A percentile compares a stretch with the other conserved stretches of the same genome.
Conservation (phyloP, 371 early-diverging fungal genomes). For the Mortierella sp. region DNA sequence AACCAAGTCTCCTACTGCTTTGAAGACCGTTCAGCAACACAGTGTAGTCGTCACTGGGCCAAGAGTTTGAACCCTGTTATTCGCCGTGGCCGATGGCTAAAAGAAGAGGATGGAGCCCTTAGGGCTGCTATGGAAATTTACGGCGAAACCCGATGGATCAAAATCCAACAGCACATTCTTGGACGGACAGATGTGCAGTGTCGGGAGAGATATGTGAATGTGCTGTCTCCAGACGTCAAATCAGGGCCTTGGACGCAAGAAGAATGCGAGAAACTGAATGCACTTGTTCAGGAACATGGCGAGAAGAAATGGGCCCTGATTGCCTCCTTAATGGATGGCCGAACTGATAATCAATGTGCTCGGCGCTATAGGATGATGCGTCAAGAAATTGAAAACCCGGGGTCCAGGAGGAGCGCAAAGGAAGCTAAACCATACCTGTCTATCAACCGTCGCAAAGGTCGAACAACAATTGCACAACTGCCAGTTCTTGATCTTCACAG, state of each 20-base stretch:
- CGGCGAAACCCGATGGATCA: conserved; percentile 83
- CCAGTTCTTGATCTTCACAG: conserved; percentile 9
- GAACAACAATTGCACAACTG: conserved; percentile 5
- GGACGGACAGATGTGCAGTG: conserved; percentile 91
- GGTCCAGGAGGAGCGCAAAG: not conserved
- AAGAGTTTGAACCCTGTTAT: conserved; percentile 84
- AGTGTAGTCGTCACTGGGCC: conserved; percentile 88
- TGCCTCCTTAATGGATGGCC: conserved; percentile 60
- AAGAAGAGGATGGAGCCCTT: conserved; percentile 81
- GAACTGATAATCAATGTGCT: conserved; percentile 76
- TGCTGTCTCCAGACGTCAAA: conserved; percentile 73
- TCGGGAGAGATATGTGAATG: conserved; percentile 87
- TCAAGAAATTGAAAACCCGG: conserved; percentile 2
- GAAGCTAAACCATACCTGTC: conserved; percentile 6
- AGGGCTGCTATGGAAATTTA: conserved; percentile 73
- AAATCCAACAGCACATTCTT: conserved; percentile 75
- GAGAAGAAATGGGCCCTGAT: conserved; percentile 68
- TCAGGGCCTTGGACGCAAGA: conserved; percentile 68
- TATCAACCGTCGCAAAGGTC: conserved; percentile 22
- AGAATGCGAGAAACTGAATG: conserved; percentile 58
- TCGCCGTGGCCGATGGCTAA: conserved; percentile 78
- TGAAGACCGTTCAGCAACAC: conserved; percentile 79
- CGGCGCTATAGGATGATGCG: conserved; percentile 59
- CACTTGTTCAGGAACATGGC: conserved; percentile 61
- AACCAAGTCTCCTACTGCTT: conserved; percentile 75